phyloP scores from a whole-genome alignment of 345 rosid species.

The Eucalyptus paniculata region DNA sequence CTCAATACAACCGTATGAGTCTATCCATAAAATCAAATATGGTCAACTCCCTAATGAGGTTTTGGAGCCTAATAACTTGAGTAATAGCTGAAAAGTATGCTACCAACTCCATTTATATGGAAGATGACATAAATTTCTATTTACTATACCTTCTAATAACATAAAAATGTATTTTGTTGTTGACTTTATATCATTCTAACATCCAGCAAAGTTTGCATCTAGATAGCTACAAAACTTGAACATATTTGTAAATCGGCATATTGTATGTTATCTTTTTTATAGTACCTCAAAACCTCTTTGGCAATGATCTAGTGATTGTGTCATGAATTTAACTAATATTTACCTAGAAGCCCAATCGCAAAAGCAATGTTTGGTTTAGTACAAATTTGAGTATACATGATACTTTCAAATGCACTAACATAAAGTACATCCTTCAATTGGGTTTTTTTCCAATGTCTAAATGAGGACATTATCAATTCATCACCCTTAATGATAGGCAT shows the following conservation, averaged over 20 bases:
- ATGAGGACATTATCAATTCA: no score
- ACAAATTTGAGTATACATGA: no score
- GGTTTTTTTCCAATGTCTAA: no score
- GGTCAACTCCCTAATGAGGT: no score
- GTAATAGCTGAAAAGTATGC: fast-evolving
- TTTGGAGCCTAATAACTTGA: fast-evolving
- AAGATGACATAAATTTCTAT: no score
- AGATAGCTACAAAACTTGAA: no score
- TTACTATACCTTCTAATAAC: fast-evolving
- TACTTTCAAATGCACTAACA: no score
- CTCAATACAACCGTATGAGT: no score
- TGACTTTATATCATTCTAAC: fast-evolving
- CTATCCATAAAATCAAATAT: fast-evolving
- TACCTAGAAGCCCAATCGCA: fast-evolving
- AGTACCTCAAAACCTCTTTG: neutral
- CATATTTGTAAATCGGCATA: fast-evolving
- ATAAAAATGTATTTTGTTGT: no score
- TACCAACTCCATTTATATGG: no score
- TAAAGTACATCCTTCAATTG: fast-evolving
- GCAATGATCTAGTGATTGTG: neutral
- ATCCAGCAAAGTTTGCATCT: fast-evolving
- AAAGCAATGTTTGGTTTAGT: no score
- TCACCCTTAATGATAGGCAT: fast-evolving
- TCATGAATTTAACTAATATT: neutral
- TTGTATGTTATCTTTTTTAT: no score